Evolutionary conservation across 2,329 filamentous ascomycete genomes (phyloP).

Genomic region (Ceratocystis destructans): DNA sequence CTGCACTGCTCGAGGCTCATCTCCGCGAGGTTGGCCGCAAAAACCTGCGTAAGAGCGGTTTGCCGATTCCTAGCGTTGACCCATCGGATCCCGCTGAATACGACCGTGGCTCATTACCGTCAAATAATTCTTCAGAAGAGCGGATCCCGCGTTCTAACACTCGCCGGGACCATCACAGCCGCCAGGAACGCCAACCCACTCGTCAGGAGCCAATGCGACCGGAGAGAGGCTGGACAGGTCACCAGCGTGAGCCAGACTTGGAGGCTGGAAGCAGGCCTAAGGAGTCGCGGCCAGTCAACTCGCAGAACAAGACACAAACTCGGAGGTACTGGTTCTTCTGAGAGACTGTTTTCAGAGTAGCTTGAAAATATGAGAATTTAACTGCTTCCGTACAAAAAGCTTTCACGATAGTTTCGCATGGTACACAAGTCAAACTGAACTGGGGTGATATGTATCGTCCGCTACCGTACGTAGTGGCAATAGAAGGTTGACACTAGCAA

Average conservation of each 20-base stretch:
- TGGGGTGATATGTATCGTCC: no score
- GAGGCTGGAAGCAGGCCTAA: constrained; percentile 1
- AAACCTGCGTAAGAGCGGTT: constrained; percentile 35
- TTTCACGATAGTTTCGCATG: neutral
- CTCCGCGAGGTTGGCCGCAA: constrained; percentile 55
- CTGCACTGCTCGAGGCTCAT: constrained; percentile 52
- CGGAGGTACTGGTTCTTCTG: constrained; percentile 3
- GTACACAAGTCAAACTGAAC: neutral
- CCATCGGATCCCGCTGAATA: constrained; percentile 41
- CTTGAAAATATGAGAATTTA: neutral
- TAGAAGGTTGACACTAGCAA: no score
- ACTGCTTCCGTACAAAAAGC: neutral
- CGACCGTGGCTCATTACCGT: constrained; percentile 27
- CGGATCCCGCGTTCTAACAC: neutral
- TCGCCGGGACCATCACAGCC: neutral
- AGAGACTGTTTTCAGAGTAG: neutral
- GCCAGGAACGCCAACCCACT: neutral
- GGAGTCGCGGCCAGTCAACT: neutral
- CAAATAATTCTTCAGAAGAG: neutral
- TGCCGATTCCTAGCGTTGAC: constrained; percentile 35
- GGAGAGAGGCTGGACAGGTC: constrained; percentile 1
- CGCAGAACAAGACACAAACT: neutral
- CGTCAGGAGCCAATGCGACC: constrained; percentile 3
- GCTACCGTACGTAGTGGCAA: no score
- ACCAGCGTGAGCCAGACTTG: constrained; percentile 1